These are phyloP conservation scores for Diutina neorugosa DNA, from an alignment of 1,139 yeast species.

Conservation along the genomic window DNA sequence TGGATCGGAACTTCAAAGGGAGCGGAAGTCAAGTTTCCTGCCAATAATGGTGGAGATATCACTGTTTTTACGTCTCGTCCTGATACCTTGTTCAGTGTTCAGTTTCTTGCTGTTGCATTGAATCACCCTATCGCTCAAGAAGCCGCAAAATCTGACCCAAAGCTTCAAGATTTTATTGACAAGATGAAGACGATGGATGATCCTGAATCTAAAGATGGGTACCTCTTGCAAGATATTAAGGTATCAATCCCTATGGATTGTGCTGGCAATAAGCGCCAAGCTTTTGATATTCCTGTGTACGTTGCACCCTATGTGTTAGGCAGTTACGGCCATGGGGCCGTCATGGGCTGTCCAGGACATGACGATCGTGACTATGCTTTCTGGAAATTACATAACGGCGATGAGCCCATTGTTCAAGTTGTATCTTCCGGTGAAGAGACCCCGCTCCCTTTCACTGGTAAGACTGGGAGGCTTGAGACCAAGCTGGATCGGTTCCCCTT, in stretches of 20 bases:
- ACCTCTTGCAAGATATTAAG: conserved; percentile 28
- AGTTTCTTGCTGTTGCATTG: conserved; percentile 66
- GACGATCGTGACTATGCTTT: conserved; percentile 74
- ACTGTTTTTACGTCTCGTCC: conserved; percentile 77
- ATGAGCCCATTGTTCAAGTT: conserved; percentile 18
- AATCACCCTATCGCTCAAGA: conserved; percentile 50
- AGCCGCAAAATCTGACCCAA: conserved; percentile 20
- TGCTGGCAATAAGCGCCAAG: conserved; percentile 8
- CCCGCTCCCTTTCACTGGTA: background rate
- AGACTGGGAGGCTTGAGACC: background rate
- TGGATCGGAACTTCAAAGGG: conserved; percentile 93
- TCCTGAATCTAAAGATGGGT: conserved; percentile 48
- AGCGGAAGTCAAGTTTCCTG: conserved; percentile 46
- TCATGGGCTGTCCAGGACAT: conserved; percentile 97
- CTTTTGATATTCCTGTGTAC: conserved; percentile 51
- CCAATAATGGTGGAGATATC: conserved; percentile 14
- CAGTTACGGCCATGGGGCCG: conserved; percentile 82
- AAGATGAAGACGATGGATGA: conserved; percentile 16
- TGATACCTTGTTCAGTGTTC: conserved; percentile 75
- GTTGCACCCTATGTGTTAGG: conserved; percentile 86
- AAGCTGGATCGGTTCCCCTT: background rate
- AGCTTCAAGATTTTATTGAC: conserved; percentile 35
- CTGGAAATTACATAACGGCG: conserved; percentile 56
- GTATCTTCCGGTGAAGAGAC: background rate
- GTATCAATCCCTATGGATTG: conserved; percentile 50